phyloP scores from a whole-genome alignment of 352 stramenopile species.

The Pythium vanterpoolii region DNA sequence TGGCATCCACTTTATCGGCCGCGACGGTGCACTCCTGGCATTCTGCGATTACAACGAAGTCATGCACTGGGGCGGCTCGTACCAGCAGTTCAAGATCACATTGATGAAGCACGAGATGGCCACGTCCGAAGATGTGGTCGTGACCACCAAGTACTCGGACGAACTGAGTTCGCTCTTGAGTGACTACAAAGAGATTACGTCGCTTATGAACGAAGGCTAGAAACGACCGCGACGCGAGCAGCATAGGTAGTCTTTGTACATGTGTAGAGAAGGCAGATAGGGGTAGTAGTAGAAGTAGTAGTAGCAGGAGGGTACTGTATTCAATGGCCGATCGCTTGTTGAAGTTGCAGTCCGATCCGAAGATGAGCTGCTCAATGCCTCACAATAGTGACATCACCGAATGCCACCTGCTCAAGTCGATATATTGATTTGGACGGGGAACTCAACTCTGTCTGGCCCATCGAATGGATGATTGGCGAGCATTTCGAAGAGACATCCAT shows the following conservation, averaged over 20 bases:
- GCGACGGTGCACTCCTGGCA: slow-evolving; percentile 55
- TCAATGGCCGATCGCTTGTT: neutral
- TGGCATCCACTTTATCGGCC: slow-evolving; percentile 89
- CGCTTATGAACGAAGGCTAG: slow-evolving; percentile 48
- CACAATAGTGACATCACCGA: neutral
- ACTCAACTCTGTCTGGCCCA: too few species aligned
- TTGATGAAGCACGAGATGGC: slow-evolving; percentile 40
- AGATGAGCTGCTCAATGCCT: neutral
- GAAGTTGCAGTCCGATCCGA: neutral
- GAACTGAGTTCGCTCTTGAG: slow-evolving; percentile 57
- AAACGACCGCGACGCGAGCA: too few species aligned
- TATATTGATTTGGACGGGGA: neutral
- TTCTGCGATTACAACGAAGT: slow-evolving; percentile 71
- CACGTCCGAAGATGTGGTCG: slow-evolving; percentile 49
- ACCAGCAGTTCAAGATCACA: slow-evolving; percentile 69
- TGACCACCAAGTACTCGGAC: slow-evolving; percentile 68
- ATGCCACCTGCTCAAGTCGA: neutral
- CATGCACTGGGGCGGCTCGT: slow-evolving; percentile 45
- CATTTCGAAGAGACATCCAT: too few species aligned
- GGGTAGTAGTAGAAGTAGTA: neutral
- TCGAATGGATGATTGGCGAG: neutral
- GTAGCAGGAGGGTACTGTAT: neutral
- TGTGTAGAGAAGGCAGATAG: too few species aligned
- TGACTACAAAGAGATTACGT: slow-evolving; percentile 79
- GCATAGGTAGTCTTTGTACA: too few species aligned